Conservation (phyloP, 1,284 basidiomycete species). For the Erythrobasidium hasegawianum region DNA sequence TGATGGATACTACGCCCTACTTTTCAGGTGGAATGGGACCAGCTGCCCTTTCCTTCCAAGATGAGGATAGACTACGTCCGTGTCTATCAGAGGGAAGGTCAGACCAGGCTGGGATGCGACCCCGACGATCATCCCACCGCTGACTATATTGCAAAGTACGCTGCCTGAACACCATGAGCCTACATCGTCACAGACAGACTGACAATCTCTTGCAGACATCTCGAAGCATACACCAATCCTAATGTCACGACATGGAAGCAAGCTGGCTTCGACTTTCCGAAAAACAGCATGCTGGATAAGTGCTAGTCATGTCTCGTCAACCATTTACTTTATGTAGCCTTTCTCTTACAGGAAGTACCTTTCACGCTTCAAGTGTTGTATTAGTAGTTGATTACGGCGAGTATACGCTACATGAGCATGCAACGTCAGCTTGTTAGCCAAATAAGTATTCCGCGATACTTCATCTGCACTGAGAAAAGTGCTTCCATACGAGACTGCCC, state of each 20-base stretch:
- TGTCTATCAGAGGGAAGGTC: slow-evolving; percentile 50
- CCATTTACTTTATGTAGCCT: no score
- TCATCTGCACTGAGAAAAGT: no score
- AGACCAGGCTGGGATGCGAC: slow-evolving; percentile 75
- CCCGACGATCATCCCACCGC: slow-evolving; percentile 71
- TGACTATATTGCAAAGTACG: slow-evolving; percentile 57
- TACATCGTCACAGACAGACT: neutral
- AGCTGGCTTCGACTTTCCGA: slow-evolving; percentile 48
- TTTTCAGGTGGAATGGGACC: slow-evolving; percentile 12
- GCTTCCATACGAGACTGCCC: no score
- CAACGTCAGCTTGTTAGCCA: no score
- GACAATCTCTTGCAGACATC: slow-evolving; percentile 22
- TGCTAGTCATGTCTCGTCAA: slow-evolving; percentile 34
- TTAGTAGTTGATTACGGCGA: no score
- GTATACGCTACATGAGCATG: no score
- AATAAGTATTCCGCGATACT: no score
- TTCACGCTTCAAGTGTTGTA: no score
- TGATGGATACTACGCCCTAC: neutral
- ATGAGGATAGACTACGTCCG: slow-evolving; percentile 80
- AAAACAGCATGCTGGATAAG: slow-evolving; percentile 47
- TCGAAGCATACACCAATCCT: slow-evolving; percentile 43
- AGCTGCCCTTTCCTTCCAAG: slow-evolving; percentile 59
- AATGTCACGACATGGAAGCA: slow-evolving; percentile 50
- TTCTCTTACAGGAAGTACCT: no score
- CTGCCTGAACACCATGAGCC: neutral